phyloP scores from a whole-genome alignment of 179 eudicot genomes.

The Silene noctiflora region DNA sequence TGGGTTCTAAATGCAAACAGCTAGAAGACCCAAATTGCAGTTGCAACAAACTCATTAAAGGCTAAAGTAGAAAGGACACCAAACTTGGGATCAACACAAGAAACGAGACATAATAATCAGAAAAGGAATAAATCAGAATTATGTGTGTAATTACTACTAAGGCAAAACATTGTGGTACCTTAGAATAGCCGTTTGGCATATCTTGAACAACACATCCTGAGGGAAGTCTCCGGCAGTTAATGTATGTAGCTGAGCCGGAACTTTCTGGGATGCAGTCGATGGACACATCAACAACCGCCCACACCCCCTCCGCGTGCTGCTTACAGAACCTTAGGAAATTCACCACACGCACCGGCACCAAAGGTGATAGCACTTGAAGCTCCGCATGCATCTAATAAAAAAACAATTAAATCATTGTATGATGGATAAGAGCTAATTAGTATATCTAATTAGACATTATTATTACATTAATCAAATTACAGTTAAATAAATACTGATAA shows the following conservation, averaged over 20 bases:
- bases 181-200: slow-evolving; percentile 96
- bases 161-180: slow-evolving; percentile 38
- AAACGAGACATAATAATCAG: slow-evolving; percentile 20
- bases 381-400: slow-evolving; percentile 81
- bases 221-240: slow-evolving; percentile 81
- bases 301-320: slow-evolving; percentile 88
- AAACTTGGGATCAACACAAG: slow-evolving; percentile 45
- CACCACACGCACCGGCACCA: slow-evolving; percentile 84
- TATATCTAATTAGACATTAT: neutral
- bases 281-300: slow-evolving; percentile 97
- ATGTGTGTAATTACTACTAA: neutral
- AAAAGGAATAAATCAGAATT: neutral
- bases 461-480: neutral
- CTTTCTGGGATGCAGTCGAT: slow-evolving; percentile 62
- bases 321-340: slow-evolving; percentile 92
- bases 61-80: slow-evolving; percentile 43
- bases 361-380: slow-evolving; percentile 85
- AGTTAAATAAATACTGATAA: neutral
- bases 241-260: slow-evolving; percentile 46
- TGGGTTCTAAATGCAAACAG: slow-evolving; percentile 34
- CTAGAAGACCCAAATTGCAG: slow-evolving; percentile 46
- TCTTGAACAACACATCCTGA: slow-evolving; percentile 96
- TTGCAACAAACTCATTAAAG: slow-evolving; percentile 71
- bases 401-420: neutral
- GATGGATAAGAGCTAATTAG: neutral